Evolutionary conservation across 2,329 filamentous ascomycete genomes (phyloP).

Genomic region (Verticillium longisporum): DNA sequence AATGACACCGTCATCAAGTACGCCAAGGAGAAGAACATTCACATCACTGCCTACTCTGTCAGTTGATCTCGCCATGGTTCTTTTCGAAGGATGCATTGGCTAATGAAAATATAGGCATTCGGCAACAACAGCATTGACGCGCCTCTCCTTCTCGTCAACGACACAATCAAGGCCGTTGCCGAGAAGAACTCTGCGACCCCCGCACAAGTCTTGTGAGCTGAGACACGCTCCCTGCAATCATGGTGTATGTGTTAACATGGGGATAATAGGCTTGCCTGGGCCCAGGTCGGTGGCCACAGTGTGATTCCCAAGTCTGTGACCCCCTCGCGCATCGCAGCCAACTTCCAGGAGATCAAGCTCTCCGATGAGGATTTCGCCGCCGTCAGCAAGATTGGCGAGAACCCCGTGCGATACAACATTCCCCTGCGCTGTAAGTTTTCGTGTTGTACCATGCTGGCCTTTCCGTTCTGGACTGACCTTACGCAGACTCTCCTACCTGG

Average conservation of each 20-base stretch:
- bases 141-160: slow-evolving; percentile 51
- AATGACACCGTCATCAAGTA: slow-evolving; percentile 53
- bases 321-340: slow-evolving; percentile 58
- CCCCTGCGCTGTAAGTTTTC: slow-evolving; percentile 30
- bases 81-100: not conserved
- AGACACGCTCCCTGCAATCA: no score
- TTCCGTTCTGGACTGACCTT: no score
- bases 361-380: slow-evolving; percentile 50
- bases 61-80: not conserved
- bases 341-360: slow-evolving; percentile 62
- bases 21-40: slow-evolving; percentile 55
- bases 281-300: slow-evolving; percentile 51
- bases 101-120: slow-evolving; percentile 20
- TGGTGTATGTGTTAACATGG: not conserved
- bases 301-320: slow-evolving; percentile 74
- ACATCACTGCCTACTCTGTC: slow-evolving; percentile 58
- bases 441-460: not conserved
- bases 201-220: slow-evolving; percentile 29
- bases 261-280: slow-evolving; percentile 45
- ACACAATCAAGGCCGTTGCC: slow-evolving; percentile 49
- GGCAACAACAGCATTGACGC: slow-evolving; percentile 36
- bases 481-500: not conserved
- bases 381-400: slow-evolving; percentile 55
- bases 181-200: slow-evolving; percentile 35
- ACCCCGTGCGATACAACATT: slow-evolving; percentile 35